Evolutionary conservation across 805 yeast species (phyloP), one percentile per base, ranked within the genome.

Genomic region (Yarrowia bubula): DNA sequence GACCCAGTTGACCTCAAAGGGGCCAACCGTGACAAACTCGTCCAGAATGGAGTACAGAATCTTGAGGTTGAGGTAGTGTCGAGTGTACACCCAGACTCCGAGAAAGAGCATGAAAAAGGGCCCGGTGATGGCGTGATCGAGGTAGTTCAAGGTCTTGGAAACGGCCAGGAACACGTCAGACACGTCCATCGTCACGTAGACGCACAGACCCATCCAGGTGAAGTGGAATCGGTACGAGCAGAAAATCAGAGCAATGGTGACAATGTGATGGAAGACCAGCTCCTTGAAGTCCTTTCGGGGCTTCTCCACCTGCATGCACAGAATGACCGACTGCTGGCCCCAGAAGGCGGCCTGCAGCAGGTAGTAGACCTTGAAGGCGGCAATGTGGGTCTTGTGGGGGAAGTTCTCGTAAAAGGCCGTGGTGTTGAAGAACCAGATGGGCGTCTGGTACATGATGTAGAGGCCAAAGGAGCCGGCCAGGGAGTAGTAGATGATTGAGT

Each of bases 281-380:
- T 95, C 99, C 71, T 86, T 79, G 77, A 86, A 92, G 75, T 95
- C 99, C 76, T 92, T 92, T 76, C 99, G 84, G 66, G 97, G 98
- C 75, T 90, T 90, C 77, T 95, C 99, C 67, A 95, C 81, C 75
- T 89, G 96, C 68, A 95, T 80, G 51, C 85, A 78, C 68, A 95
- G 80, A 37, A 95, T 89, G 44, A 89, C 86, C 1, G 96, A 87
- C 78, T 95, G 99, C 79, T 95, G 99, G 22, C 92, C 86, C 99
- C 99, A 95, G 76, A 91, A 95, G 4, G 98, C 89, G 6, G 98
- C 98, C 78, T 95, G 98, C 46, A 89, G 86, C 67, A 95, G 79
- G 75, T 95, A 95, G 74, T 88, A 95, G 13, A 85, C 75, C 78
- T 95, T 95, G 79, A 89, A 88, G 65, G 81, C 79, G 67, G 79